phyloP scores from a whole-genome alignment of 345 rosid species.

The Melaleuca quinquenervia region DNA sequence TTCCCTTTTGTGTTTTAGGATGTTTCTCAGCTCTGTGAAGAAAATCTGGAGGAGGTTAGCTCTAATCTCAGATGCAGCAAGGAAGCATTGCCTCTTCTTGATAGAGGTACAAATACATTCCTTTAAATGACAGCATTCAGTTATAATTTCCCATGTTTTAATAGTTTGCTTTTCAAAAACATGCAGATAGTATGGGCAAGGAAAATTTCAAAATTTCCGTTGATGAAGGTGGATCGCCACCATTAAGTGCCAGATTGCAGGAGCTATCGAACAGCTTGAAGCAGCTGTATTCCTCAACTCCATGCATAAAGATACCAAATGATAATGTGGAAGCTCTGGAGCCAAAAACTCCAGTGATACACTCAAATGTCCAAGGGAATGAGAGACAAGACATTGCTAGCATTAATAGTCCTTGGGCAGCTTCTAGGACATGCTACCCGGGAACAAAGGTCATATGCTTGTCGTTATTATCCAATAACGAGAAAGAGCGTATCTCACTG shows the following conservation, averaged over 20 bases:
- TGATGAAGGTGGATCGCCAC: slow-evolving; percentile 36
- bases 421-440: slow-evolving; percentile 26
- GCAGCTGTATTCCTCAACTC: slow-evolving; percentile 24
- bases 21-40: background rate
- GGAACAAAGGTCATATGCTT: slow-evolving; percentile 34
- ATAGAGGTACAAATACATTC: slow-evolving; percentile 21
- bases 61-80: background rate
- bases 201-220: slow-evolving; percentile 26
- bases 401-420: slow-evolving; percentile 35
- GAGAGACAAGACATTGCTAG: slow-evolving; percentile 10
- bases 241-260: slow-evolving; percentile 34
- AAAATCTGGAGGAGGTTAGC: slow-evolving; percentile 9
- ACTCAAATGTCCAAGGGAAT: background rate
- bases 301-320: slow-evolving; percentile 9
- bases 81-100: slow-evolving; percentile 4
- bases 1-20: slow-evolving; percentile 1
- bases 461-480: background rate
- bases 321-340: slow-evolving; percentile 16
- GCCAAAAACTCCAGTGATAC: slow-evolving; percentile 38
- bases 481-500: background rate
- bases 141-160: background rate
- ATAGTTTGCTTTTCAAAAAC: background rate
- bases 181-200: slow-evolving; percentile 15
- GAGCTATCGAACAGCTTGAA: slow-evolving; percentile 50
- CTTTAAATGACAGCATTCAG: background rate